Conservation (phyloP, 202 grass and related monocot genomes). For the Setaria italica region DNA sequence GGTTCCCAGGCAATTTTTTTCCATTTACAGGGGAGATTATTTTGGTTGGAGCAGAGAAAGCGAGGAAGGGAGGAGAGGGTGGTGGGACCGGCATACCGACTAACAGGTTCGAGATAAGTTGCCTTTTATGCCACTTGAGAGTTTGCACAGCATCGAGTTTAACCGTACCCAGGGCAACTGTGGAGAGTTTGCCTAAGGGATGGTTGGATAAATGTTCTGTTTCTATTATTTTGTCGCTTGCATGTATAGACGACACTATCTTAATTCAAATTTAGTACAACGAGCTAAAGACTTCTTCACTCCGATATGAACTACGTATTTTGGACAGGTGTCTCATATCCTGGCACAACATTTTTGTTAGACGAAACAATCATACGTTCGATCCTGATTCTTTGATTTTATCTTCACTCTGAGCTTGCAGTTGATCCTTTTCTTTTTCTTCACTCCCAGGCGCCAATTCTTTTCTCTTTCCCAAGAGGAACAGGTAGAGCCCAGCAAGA, state of each 20-base stretch:
- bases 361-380: slow-evolving; percentile 24
- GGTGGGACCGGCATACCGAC: too few species aligned
- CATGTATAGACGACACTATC: background rate
- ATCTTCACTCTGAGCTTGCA: background rate
- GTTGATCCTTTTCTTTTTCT: slow-evolving; percentile 17
- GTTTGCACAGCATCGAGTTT: too few species aligned
- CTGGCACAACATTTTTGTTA: background rate
- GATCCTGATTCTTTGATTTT: slow-evolving; percentile 13
- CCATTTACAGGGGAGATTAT: too few species aligned
- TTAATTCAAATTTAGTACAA: background rate
- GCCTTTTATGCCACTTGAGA: too few species aligned
- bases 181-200: too few species aligned
- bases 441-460: background rate
- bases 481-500: slow-evolving; percentile 55
- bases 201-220: too few species aligned
- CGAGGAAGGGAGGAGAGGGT: too few species aligned
- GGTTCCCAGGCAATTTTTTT: too few species aligned
- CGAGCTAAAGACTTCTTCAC: background rate
- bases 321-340: background rate
- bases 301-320: background rate
- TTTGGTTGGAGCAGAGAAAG: too few species aligned
- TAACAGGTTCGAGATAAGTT: too few species aligned
- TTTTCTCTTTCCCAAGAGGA: slow-evolving; percentile 52
- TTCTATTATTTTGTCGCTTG: background rate
- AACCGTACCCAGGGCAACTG: too few species aligned